These are phyloP conservation scores for Dendrobium chrysotoxum DNA, from an alignment of 106 monocot genomes.

Conservation along the genomic window DNA sequence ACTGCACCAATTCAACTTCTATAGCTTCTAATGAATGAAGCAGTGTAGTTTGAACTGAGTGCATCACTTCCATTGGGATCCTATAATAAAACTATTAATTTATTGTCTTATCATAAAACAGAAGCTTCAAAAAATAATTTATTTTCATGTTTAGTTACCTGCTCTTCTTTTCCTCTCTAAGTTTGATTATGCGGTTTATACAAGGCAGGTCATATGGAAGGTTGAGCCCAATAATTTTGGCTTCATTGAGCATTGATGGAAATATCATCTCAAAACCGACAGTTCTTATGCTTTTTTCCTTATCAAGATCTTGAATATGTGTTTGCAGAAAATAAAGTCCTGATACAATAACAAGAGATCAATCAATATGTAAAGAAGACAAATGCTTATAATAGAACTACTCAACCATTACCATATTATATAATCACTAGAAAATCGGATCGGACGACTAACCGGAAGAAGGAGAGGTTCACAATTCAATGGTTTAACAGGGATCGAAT, in stretches of 20 bases:
- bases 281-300: background rate
- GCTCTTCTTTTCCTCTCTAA: background rate
- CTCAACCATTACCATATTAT: too few species aligned
- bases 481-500: too few species aligned
- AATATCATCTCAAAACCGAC: background rate
- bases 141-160: background rate
- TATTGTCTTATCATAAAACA: background rate
- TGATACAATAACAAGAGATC: too few species aligned
- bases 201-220: background rate
- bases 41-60: background rate
- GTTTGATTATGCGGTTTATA: background rate
- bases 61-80: background rate
- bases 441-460: too few species aligned
- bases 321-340: too few species aligned
- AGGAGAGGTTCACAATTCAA: too few species aligned
- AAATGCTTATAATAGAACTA: too few species aligned
- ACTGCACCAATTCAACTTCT: constrained; percentile 11
- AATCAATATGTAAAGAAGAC: too few species aligned
- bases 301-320: too few species aligned
- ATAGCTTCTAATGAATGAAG: background rate
- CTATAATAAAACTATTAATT: background rate
- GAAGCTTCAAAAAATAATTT: background rate
- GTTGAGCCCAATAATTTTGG: background rate
- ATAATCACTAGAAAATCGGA: too few species aligned
- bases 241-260: background rate